A percentile compares a stretch with the other conserved stretches of the same genome.
phyloP scores from a whole-genome alignment of 768 basidiomycete species.

The Kwoniella mangroviensis region DNA sequence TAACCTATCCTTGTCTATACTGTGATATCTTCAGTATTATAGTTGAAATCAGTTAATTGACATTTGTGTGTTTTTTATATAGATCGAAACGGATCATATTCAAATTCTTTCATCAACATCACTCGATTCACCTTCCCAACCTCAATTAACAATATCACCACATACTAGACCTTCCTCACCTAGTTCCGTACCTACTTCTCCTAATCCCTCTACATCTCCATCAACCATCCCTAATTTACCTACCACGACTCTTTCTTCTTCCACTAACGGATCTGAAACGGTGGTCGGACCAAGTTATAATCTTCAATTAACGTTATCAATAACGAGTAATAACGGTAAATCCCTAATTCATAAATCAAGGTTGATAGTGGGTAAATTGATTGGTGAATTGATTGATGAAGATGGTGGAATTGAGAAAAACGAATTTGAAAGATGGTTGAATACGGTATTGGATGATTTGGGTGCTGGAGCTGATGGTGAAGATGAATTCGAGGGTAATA shows the following conservation, averaged over 20 bases:
- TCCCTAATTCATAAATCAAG: slow-evolving; percentile 73
- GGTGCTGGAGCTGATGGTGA: slow-evolving; percentile 40
- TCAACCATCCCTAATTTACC: slow-evolving; percentile 55
- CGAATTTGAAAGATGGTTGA: slow-evolving; percentile 77
- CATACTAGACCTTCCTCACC: slow-evolving; percentile 48
- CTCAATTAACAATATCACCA: slow-evolving; percentile 66
- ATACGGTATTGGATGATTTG: slow-evolving; percentile 55
- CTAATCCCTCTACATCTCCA: slow-evolving; percentile 19
- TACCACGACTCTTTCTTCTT: not conserved
- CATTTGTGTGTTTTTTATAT: not conserved
- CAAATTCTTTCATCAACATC: slow-evolving; percentile 73
- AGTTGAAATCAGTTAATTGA: not conserved
- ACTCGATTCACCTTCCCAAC: slow-evolving; percentile 58
- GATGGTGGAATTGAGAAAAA: slow-evolving; percentile 77
- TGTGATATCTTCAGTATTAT: not conserved
- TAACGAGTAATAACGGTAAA: slow-evolving; percentile 78
- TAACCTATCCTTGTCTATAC: too few relatives aligned
- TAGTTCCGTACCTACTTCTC: slow-evolving; percentile 61
- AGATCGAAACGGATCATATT: slow-evolving; percentile 91
- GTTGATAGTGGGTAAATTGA: slow-evolving; percentile 66
- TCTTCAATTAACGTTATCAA: slow-evolving; percentile 35
- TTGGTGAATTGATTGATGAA: slow-evolving; percentile 75
- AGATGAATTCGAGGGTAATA: slow-evolving; percentile 29
- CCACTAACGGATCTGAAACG: slow-evolving; percentile 5
- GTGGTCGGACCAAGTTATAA: slow-evolving; percentile 39